These are phyloP conservation scores for Aaosphaeria arxii DNA, from an alignment of 2,329 filamentous ascomycete genomes.

Conservation along the genomic window DNA sequence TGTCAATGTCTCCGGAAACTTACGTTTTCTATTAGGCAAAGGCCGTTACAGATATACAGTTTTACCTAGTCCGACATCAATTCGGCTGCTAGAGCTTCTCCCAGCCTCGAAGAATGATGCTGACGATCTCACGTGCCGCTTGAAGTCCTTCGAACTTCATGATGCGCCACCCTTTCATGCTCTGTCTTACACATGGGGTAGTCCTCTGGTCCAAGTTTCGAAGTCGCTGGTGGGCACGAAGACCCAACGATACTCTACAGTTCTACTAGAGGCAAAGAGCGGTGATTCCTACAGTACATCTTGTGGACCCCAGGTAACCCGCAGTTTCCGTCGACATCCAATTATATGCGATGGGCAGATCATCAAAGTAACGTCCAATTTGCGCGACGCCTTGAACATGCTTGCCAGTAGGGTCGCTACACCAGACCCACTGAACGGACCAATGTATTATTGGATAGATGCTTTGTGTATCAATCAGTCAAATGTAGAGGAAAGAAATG, in stretches of 20 bases:
- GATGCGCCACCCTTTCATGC: constrained; percentile 17
- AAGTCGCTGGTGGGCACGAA: neutral
- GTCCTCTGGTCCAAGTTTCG: constrained; percentile 6
- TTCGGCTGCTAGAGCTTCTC: constrained; percentile 18
- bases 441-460: constrained; percentile 27
- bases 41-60: constrained; percentile 13
- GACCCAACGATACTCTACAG: neutral
- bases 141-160: constrained; percentile 15
- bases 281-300: neutral
- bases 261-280: neutral
- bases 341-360: constrained; percentile 18
- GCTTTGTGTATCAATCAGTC: constrained; percentile 27
- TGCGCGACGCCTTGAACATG: constrained; percentile 22
- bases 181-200: constrained; percentile 19
- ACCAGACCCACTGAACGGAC: constrained; percentile 1
- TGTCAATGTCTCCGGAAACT: constrained; percentile 10
- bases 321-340: constrained; percentile 3
- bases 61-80: constrained; percentile 15
- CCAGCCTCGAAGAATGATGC: constrained; percentile 7
- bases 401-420: constrained; percentile 9
- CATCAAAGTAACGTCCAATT: constrained; percentile 18
- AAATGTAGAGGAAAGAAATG: constrained; percentile 19
- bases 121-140: constrained; percentile 9
- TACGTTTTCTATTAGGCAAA: constrained; percentile 11
- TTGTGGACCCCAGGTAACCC: no score